Evolutionary conservation across 1,284 basidiomycete species (phyloP), one percentile per base, ranked within the genome.

Genomic region (Cutaneotrichosporon dermatis): DNA sequence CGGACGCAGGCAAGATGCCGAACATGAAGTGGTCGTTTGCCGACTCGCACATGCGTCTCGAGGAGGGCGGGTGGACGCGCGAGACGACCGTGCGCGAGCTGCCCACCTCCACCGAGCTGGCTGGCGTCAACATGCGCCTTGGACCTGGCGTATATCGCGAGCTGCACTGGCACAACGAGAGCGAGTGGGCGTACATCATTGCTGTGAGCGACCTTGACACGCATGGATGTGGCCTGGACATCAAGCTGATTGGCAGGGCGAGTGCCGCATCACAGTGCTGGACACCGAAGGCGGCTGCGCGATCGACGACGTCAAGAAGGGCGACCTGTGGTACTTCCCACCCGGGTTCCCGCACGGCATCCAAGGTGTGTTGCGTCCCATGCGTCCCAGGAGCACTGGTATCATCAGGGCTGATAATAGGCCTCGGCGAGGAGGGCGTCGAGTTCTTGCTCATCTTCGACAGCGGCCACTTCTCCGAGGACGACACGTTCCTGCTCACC

Each of bases 11-110:
- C 25, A 80, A 77, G 60, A 77, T 88, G 84, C 60, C 69, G 6
- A 86, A 86, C 65, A 83, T 85, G 10, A 88, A 88, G 71, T 88
- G 87, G 87, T 83, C 87, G 0, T 87, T 88, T 73, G 78, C 79
- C 59, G 72, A 88, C 58, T 87, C 85, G 59, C 84, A 86, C 72
- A 88, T 86, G 66, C 83, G 86, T 34, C 72, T 89, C 16, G 83
- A 85, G 60, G 83, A 83, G 0, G 87, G 87, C 25, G 88, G 88
- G 0, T 89, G 87, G 87, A 85, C 86, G 41, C 44, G 63, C 35
- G 63, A 67, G 57, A 63, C 59, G 10, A 43, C 68, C 84, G 84
- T 81, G 53, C 77, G 79, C 46, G 79, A 81, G 3, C 82, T 88
- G 83, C 86, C 86, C 3, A 79, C 86, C 40, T 85, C 86, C 9